phyloP scores from a whole-genome alignment of 257 asterid species.

The Ajuga chamaepitys region DNA sequence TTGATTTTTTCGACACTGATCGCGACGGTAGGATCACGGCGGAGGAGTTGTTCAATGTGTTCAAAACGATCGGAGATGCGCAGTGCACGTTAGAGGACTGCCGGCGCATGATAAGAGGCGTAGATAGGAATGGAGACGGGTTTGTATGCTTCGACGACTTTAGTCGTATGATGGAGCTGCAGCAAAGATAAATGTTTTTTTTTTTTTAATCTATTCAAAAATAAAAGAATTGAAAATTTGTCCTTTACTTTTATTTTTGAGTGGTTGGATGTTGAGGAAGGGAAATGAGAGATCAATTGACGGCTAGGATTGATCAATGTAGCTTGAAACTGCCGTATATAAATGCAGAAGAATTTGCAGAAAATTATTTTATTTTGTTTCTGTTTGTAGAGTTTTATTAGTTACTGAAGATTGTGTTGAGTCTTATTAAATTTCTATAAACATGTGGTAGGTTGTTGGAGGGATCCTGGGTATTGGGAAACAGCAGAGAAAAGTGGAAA shows the following conservation, averaged over 20 bases:
- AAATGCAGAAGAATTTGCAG: conserved; percentile 1
- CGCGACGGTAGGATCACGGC: conserved; percentile 81
- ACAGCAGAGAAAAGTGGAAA: not conserved
- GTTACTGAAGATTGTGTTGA: not conserved
- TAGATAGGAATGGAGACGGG: conserved; percentile 71
- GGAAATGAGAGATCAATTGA: conserved; percentile 4
- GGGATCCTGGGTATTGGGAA: conserved; percentile 7
- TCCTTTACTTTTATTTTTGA: not conserved
- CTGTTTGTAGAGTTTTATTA: not conserved
- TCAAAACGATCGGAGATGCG: conserved; percentile 53
- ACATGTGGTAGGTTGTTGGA: not conserved
- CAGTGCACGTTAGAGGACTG: conserved; percentile 85
- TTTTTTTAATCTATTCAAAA: not conserved
- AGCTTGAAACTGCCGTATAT: conserved; percentile 18
- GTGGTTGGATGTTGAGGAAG: not conserved
- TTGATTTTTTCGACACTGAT: conserved; percentile 75
- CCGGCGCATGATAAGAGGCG: conserved; percentile 76
- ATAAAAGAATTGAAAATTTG: conserved; percentile 15
- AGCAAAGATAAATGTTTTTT: conserved; percentile 25
- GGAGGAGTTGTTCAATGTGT: conserved; percentile 60
- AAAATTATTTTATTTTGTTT: not conserved
- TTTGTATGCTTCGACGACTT: conserved; percentile 90
- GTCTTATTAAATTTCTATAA: not conserved
- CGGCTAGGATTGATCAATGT: conserved; percentile 24
- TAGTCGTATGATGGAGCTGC: conserved; percentile 65